Percentiles rank a stretch among this genome's conserved stretches.
Evolutionary conservation across 441 rosid genomes (phyloP).

Genomic region (Breynia disticha): DNA sequence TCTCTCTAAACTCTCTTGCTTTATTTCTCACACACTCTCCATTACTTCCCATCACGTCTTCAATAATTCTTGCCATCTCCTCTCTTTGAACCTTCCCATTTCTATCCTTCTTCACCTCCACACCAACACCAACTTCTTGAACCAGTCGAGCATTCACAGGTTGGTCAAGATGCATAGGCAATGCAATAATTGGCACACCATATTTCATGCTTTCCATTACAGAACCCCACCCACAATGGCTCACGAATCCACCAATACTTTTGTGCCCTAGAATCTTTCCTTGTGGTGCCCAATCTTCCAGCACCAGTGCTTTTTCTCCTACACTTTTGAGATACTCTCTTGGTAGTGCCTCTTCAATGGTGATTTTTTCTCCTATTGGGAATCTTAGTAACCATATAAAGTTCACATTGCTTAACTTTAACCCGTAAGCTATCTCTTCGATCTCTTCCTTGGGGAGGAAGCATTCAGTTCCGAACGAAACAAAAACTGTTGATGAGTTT

Average conservation of each 20-base stretch:
- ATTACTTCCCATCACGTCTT: constrained; percentile 13
- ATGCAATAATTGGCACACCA: constrained; percentile 36
- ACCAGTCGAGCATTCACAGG: constrained; percentile 20
- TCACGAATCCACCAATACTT: constrained; percentile 32
- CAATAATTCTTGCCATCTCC: constrained; percentile 18
- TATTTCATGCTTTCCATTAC: constrained; percentile 36
- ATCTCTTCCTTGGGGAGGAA: constrained; percentile 23
- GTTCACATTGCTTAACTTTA: constrained; percentile 22
- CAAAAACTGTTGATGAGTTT: constrained; percentile 19
- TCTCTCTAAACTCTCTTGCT: constrained; percentile 12
- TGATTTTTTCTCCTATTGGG: constrained; percentile 13
- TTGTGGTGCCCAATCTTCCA: constrained; percentile 49
- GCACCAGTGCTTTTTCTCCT: constrained; percentile 19
- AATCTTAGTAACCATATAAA: constrained; percentile 34
- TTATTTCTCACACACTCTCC: constrained; percentile 17
- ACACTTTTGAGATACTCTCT: constrained; percentile 18
- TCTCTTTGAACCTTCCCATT: constrained; percentile 13
- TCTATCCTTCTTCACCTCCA: constrained; percentile 18
- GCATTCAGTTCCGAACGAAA: constrained; percentile 31
- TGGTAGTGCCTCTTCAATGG: constrained; percentile 14
- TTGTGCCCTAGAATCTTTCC: constrained; percentile 27
- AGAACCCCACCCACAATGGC: constrained; percentile 53
- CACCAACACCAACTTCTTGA: constrained; percentile 20
- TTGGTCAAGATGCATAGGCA: constrained; percentile 26
- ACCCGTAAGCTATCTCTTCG: constrained; percentile 23